A percentile compares a stretch with the other conserved stretches of the same genome.
These are phyloP conservation scores for Sanguinoderma infundibulare DNA, from an alignment of 1,284 basidiomycete species.

Conservation along the genomic window DNA sequence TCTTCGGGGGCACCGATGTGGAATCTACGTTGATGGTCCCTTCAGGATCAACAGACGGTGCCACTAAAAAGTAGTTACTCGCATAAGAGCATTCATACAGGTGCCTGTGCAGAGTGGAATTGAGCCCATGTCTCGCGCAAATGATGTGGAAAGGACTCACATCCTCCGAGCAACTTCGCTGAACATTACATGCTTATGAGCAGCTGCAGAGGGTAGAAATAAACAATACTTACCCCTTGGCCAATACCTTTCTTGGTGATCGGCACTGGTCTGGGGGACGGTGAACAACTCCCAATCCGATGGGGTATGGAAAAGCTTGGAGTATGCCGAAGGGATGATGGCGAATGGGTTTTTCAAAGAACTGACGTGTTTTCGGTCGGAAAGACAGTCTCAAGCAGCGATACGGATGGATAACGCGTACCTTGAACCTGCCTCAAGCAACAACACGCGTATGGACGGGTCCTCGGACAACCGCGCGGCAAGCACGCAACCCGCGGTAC, in stretches of 20 bases:
- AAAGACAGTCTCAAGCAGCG: not conserved
- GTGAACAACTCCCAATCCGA: constrained; percentile 60
- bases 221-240: constrained; percentile 54
- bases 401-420: constrained; percentile 29
- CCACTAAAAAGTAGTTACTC: not conserved
- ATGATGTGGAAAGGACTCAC: not conserved
- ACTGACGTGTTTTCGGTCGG: constrained; percentile 16
- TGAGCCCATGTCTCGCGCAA: not conserved
- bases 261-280: constrained; percentile 55
- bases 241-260: constrained; percentile 54
- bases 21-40: constrained; percentile 45
- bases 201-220: not conserved
- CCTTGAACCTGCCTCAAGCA: constrained; percentile 73
- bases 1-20: constrained; percentile 72
- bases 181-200: not conserved
- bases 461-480: constrained; percentile 69
- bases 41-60: not conserved
- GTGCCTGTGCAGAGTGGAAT: constrained; percentile 33
- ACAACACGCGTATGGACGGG: constrained; percentile 54
- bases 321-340: constrained; percentile 31
- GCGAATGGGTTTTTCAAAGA: constrained; percentile 24
- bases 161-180: constrained; percentile 43
- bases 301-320: constrained; percentile 1
- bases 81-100: constrained; percentile 67
- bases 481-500: constrained; percentile 71